phyloP scores from a whole-genome alignment of 83 land plant species.

The Picea abies region DNA sequence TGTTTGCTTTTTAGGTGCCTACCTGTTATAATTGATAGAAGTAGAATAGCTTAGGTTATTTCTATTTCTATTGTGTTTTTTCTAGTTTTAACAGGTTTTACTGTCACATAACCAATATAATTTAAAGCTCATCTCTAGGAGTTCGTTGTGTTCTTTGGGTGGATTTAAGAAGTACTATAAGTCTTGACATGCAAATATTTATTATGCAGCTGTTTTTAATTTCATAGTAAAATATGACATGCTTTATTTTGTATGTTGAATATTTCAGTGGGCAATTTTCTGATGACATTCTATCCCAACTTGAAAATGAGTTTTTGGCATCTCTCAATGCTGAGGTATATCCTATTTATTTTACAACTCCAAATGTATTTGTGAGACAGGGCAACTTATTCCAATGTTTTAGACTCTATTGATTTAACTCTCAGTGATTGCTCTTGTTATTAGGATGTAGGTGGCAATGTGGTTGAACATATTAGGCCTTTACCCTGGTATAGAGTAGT shows the following conservation, averaged over 20 bases:
- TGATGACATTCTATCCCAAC: constrained; percentile 63
- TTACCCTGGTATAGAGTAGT: constrained; percentile 82
- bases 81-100: neutral
- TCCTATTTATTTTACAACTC: neutral
- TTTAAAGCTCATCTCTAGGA: neutral
- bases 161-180: no score
- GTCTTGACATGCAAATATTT: neutral
- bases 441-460: constrained; percentile 53
- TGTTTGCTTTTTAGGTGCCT: neutral
- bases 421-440: neutral
- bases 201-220: neutral
- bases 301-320: constrained; percentile 84
- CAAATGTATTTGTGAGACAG: neutral
- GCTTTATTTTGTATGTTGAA: neutral
- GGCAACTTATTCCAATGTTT: neutral
- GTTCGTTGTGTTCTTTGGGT: neutral
- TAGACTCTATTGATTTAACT: neutral
- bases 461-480: constrained; percentile 67
- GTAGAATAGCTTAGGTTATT: neutral
- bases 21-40: neutral
- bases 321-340: constrained; percentile 76
- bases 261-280: constrained; percentile 85
- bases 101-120: neutral
- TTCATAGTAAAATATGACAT: neutral
- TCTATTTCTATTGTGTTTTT: neutral